phyloP scores from a whole-genome alignment of 2,329 filamentous ascomycete genomes.

The Botrytis byssoidea region DNA sequence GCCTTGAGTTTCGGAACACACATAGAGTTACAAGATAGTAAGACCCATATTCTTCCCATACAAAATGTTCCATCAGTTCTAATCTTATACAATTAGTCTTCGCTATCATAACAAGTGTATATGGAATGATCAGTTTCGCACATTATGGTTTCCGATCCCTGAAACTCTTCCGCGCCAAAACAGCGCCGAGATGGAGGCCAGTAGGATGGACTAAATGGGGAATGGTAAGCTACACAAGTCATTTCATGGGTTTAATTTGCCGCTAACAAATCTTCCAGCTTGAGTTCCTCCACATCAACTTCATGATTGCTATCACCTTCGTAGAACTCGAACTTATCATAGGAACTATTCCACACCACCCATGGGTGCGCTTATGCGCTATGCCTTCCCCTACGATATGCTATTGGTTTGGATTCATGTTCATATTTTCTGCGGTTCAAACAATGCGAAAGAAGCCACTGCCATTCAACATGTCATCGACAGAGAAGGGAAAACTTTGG shows the following conservation, averaged over 20 bases:
- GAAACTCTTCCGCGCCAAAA: constrained; percentile 30
- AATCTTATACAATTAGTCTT: constrained; percentile 27
- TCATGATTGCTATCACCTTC: constrained; percentile 30
- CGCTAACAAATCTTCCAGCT: constrained; percentile 22
- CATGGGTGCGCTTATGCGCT: constrained; percentile 32
- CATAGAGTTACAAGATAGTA: constrained; percentile 32
- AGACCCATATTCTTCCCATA: neutral
- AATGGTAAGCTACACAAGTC: constrained; percentile 26
- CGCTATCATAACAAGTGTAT: constrained; percentile 33
- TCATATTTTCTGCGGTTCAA: constrained; percentile 27
- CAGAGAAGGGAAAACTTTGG: constrained; percentile 32
- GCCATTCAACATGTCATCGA: constrained; percentile 36
- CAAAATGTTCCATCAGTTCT: neutral
- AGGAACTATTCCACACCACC: constrained; percentile 30
- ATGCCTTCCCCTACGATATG: constrained; percentile 35
- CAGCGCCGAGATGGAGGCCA: constrained; percentile 30
- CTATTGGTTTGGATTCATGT: constrained; percentile 33
- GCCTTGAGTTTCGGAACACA: constrained; percentile 33
- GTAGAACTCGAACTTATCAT: constrained; percentile 34
- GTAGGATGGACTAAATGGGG: constrained; percentile 36
- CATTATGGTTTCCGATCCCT: constrained; percentile 33
- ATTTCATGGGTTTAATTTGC: neutral
- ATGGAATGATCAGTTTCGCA: constrained; percentile 34
- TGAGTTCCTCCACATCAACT: constrained; percentile 34
- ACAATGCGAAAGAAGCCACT: constrained; percentile 27